These are phyloP conservation scores for Ramularia endophylla DNA, from an alignment of 2,329 filamentous ascomycete genomes.

Conservation along the genomic window DNA sequence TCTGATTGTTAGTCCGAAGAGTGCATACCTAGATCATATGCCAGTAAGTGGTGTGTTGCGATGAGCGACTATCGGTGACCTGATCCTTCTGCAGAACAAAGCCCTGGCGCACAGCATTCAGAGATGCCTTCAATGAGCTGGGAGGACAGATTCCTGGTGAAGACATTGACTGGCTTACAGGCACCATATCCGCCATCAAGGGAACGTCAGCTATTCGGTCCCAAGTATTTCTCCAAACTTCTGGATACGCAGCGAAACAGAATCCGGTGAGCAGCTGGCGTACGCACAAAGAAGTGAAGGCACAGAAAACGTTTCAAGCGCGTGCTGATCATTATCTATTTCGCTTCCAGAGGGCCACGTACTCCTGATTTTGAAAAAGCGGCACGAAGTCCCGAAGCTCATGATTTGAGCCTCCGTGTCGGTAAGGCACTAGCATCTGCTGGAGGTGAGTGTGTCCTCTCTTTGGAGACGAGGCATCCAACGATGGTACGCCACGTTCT, in stretches of 20 bases:
- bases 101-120: conserved; percentile 35
- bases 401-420: conserved; percentile 29
- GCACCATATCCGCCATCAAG: conserved; percentile 47
- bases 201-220: conserved; percentile 53
- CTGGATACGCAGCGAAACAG: conserved; percentile 34
- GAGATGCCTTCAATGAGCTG: conserved; percentile 28
- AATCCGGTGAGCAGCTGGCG: conserved; percentile 27
- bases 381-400: conserved; percentile 32
- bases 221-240: conserved; percentile 52
- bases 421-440: conserved; percentile 32
- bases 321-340: too few species aligned
- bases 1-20: conserved; percentile 38
- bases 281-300: too few species aligned
- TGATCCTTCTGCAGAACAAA: conserved; percentile 37
- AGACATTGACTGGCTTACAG: conserved; percentile 38
- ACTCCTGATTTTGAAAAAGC: conserved; percentile 37
- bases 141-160: conserved; percentile 32
- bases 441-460: too few species aligned
- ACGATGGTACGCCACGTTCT: too few species aligned
- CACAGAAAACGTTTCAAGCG: too few species aligned
- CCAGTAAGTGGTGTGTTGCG: too few species aligned
- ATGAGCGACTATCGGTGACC: too few species aligned
- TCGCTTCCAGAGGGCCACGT: conserved; percentile 35
- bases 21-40: conserved; percentile 50
- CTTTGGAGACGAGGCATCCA: too few species aligned